phyloP scores from a whole-genome alignment of 2,329 filamentous ascomycete genomes.

The Ploettnerulaceae sp. region DNA sequence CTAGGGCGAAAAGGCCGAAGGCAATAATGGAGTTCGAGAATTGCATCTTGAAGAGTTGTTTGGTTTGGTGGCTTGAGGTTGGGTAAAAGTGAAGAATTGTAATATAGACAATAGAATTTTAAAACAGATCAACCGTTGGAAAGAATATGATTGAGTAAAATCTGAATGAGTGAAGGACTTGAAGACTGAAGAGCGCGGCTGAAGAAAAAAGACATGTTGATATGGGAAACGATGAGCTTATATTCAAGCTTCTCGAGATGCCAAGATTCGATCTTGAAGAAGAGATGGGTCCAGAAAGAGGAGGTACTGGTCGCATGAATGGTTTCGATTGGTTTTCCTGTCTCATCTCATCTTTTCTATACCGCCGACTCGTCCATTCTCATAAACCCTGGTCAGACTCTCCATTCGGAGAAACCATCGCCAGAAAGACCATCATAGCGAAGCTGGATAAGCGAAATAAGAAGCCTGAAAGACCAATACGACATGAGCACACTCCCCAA shows the following conservation, averaged over 20 bases:
- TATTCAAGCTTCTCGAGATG: constrained; percentile 9
- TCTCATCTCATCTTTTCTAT: constrained; percentile 19
- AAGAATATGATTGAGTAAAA: constrained; percentile 18
- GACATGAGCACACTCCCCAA: neutral
- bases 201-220: constrained; percentile 16
- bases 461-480: no score
- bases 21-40: constrained; percentile 34
- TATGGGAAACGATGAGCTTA: constrained; percentile 1
- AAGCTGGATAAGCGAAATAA: no score
- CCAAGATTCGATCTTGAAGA: neutral
- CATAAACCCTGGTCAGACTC: neutral
- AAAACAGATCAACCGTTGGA: constrained; percentile 32
- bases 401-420: neutral
- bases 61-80: constrained; percentile 3
- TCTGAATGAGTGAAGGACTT: constrained; percentile 14
- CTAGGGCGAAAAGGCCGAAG: constrained; percentile 24
- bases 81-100: neutral
- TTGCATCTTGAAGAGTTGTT: constrained; percentile 31
- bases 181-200: constrained; percentile 21
- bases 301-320: constrained; percentile 10
- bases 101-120: constrained; percentile 27
- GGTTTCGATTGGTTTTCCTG: constrained; percentile 21
- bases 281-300: neutral
- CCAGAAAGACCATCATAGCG: constrained; percentile 2
- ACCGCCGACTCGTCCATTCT: constrained; percentile 4